phyloP scores from a whole-genome alignment of 2,329 filamentous ascomycete species.

The Lasiodiplodia sp. region DNA sequence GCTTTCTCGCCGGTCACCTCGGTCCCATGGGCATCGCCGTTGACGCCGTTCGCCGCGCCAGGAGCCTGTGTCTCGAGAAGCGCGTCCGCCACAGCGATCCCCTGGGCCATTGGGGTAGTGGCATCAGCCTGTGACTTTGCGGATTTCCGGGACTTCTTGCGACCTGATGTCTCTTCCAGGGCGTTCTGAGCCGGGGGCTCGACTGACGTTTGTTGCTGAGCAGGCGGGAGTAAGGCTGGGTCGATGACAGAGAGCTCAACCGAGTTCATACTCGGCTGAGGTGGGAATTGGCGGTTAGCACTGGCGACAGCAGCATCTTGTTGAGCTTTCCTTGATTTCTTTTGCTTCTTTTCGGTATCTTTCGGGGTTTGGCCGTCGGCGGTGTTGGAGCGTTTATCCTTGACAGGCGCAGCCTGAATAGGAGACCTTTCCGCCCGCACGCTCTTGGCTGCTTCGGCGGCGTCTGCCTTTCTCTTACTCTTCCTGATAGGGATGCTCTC shows the following conservation, averaged over 20 bases:
- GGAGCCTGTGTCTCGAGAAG: background rate
- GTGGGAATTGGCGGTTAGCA: background rate
- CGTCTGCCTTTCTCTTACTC: conserved; percentile 22
- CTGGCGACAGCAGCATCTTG: background rate
- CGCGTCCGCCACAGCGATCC: background rate
- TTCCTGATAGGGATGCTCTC: conserved; percentile 7
- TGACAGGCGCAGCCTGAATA: background rate
- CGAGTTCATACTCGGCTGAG: background rate
- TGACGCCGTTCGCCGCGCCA: background rate
- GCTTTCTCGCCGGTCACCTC: conserved; percentile 18
- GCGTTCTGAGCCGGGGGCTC: background rate
- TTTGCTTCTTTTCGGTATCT: conserved; percentile 3
- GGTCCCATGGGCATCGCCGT: background rate
- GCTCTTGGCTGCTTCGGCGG: conserved; percentile 1
- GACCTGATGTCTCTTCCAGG: background rate
- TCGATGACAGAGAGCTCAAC: conserved; percentile 23
- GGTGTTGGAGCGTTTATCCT: background rate
- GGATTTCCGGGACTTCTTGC: conserved; percentile 25
- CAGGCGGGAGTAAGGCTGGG: conserved; percentile 9
- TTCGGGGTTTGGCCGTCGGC: background rate
- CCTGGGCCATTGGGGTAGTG: background rate
- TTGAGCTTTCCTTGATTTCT: conserved; percentile 11
- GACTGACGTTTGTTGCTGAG: background rate
- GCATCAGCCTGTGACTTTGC: background rate
- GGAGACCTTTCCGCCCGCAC: background rate